Conservation (phyloP, 768 basidiomycete genomes). For the Macrolepiota fuliginosa region DNA sequence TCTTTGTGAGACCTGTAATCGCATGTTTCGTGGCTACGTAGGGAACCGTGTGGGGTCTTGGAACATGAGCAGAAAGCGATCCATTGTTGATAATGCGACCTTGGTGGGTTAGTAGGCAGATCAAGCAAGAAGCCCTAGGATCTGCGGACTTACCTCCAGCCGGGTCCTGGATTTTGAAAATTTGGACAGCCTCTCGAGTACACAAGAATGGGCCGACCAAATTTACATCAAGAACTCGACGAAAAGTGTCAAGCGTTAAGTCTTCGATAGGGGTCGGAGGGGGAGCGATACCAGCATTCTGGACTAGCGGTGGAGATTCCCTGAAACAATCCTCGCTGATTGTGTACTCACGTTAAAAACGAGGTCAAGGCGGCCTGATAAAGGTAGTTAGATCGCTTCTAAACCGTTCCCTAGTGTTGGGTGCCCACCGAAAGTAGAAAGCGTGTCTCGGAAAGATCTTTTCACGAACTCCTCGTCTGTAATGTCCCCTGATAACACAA, state of each 20-base stretch:
- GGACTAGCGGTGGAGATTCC: neutral
- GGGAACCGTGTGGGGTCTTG: slow-evolving; percentile 58
- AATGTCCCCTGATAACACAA: slow-evolving; percentile 64
- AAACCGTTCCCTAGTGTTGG: slow-evolving; percentile 1
- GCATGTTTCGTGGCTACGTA: slow-evolving; percentile 85
- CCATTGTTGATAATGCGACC: slow-evolving; percentile 87
- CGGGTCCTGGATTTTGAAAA: slow-evolving; percentile 73
- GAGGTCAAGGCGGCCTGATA: slow-evolving; percentile 62
- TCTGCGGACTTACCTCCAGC: slow-evolving; percentile 52
- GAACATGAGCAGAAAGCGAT: slow-evolving; percentile 68
- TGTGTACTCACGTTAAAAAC: slow-evolving; percentile 70
- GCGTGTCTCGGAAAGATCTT: slow-evolving; percentile 51
- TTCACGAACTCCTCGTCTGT: slow-evolving; percentile 61
- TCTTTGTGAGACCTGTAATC: slow-evolving; percentile 72
- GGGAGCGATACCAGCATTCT: slow-evolving; percentile 75
- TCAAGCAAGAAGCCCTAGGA: neutral
- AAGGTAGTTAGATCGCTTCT: neutral
- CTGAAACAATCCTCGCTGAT: neutral
- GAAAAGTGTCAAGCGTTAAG: slow-evolving; percentile 57
- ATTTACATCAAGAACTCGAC: slow-evolving; percentile 68
- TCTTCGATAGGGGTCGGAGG: slow-evolving; percentile 55
- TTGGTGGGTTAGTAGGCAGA: slow-evolving; percentile 18
- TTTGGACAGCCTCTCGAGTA: slow-evolving; percentile 67
- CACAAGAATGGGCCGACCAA: slow-evolving; percentile 73
- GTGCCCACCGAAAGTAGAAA: slow-evolving; percentile 52